Conservation (phyloP, 495 filamentous ascomycete genomes). For the Aspergillus taichungensis region DNA sequence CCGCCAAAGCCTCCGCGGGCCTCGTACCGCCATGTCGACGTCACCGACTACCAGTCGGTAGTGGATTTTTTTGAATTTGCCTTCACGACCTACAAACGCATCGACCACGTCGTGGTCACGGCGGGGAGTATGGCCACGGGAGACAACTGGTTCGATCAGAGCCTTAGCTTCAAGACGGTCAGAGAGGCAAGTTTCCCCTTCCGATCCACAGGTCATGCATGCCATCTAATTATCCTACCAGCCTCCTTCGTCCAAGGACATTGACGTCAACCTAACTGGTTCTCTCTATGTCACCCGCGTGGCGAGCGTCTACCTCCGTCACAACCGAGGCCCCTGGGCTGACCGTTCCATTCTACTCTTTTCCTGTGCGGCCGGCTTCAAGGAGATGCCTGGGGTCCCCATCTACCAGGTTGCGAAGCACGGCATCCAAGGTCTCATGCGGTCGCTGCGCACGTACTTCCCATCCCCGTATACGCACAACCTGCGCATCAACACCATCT, state of each 20-base stretch:
- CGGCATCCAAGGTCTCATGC: slow-evolving; percentile 42
- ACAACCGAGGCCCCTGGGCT: slow-evolving; percentile 27
- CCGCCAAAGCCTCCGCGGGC: slow-evolving; percentile 16
- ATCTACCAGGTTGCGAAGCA: slow-evolving; percentile 44
- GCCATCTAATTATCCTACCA: slow-evolving; percentile 20
- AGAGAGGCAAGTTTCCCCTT: slow-evolving; percentile 19
- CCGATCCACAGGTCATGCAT: neutral
- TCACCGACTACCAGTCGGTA: slow-evolving; percentile 37
- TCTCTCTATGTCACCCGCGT: slow-evolving; percentile 39
- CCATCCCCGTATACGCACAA: slow-evolving; percentile 27
- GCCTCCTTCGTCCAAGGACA: slow-evolving; percentile 33
- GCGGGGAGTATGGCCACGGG: slow-evolving; percentile 40
- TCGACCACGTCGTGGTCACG: slow-evolving; percentile 45
- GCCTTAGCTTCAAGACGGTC: slow-evolving; percentile 24
- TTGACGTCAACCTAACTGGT: slow-evolving; percentile 43
- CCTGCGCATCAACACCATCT: slow-evolving; percentile 44
- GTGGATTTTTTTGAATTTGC: slow-evolving; percentile 36
- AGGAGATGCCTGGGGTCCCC: slow-evolving; percentile 36
- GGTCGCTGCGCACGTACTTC: slow-evolving; percentile 34
- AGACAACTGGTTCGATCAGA: slow-evolving; percentile 37
- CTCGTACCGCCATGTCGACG: slow-evolving; percentile 35
- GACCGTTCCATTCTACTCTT: slow-evolving; percentile 42
- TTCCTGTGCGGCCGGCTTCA: slow-evolving; percentile 38
- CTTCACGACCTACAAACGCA: slow-evolving; percentile 35
- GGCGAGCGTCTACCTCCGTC: slow-evolving; percentile 37